Evolutionary conservation across 2,329 filamentous ascomycete species (phyloP).

Genomic region (Chrysosphaeria jannelii): DNA sequence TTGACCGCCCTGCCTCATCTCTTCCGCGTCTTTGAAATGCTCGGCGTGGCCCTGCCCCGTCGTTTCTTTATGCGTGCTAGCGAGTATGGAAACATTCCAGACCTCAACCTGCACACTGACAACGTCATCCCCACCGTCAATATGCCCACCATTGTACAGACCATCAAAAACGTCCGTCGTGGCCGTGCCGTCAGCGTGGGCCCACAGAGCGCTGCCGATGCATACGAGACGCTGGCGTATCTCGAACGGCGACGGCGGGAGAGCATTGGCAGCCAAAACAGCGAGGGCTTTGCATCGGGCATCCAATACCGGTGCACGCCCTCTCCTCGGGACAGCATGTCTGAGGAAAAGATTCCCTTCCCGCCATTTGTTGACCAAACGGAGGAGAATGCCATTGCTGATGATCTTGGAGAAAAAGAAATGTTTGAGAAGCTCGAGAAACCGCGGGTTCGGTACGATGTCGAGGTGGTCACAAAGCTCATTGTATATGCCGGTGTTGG

Average conservation of each 20-base stretch:
- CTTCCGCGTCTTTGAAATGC: slow-evolving; percentile 58
- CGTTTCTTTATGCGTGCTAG: slow-evolving; percentile 78
- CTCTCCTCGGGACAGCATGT: slow-evolving; percentile 1
- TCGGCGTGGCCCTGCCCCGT: slow-evolving; percentile 52
- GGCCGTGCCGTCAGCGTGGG: slow-evolving; percentile 68
- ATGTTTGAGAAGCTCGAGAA: slow-evolving; percentile 63
- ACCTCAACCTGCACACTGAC: slow-evolving; percentile 37
- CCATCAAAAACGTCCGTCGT: slow-evolving; percentile 35
- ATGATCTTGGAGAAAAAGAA: slow-evolving; percentile 35
- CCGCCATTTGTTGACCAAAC: slow-evolving; percentile 4
- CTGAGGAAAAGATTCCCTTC: slow-evolving; percentile 8
- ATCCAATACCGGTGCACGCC: too few relatives aligned
- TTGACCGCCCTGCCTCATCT: slow-evolving; percentile 54
- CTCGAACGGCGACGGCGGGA: slow-evolving; percentile 33
- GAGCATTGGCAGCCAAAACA: slow-evolving; percentile 21
- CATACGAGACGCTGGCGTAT: slow-evolving; percentile 82
- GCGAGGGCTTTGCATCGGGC: slow-evolving; percentile 11
- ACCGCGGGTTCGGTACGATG: slow-evolving; percentile 79
- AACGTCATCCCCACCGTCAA: slow-evolving; percentile 76
- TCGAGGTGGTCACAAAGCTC: slow-evolving; percentile 93
- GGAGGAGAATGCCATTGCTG: slow-evolving; percentile 8
- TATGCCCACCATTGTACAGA: slow-evolving; percentile 52
- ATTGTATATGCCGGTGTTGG: slow-evolving; percentile 81
- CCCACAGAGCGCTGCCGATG: slow-evolving; percentile 85
- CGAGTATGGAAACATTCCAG: slow-evolving; percentile 62